These are phyloP conservation scores for Rhizopogon sp. DNA, from an alignment of 768 basidiomycete genomes.

Conservation along the genomic window DNA sequence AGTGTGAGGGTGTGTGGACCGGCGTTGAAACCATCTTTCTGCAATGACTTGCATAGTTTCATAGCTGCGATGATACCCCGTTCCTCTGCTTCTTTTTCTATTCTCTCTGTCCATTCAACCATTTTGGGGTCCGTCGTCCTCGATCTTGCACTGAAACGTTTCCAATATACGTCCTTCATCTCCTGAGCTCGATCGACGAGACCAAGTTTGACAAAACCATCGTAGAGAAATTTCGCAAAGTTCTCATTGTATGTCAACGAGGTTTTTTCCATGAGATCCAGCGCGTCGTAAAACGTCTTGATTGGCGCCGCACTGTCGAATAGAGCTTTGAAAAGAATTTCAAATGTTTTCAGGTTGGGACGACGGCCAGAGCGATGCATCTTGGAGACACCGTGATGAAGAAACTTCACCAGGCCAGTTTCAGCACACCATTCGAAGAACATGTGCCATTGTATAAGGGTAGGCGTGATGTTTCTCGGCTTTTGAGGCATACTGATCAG, in stretches of 20 bases:
- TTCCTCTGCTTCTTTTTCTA: constrained; percentile 26
- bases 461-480: constrained; percentile 41
- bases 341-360: constrained; percentile 43
- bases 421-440: constrained; percentile 40
- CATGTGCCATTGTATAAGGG: constrained; percentile 49
- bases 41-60: constrained; percentile 27
- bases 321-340: constrained; percentile 42
- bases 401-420: constrained; percentile 18
- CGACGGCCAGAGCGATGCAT: constrained; percentile 35
- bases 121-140: constrained; percentile 21
- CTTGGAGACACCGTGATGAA: constrained; percentile 27
- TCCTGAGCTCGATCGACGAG: constrained; percentile 30
- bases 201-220: constrained; percentile 38
- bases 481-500: constrained; percentile 48
- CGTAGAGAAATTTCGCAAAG: constrained; percentile 35
- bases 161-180: constrained; percentile 34
- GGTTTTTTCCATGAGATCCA: constrained; percentile 42
- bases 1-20: constrained; percentile 30
- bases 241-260: constrained; percentile 39
- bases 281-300: constrained; percentile 33
- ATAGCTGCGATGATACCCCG: constrained; percentile 31
- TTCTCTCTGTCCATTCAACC: constrained; percentile 24
- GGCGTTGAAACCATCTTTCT: constrained; percentile 28
- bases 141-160: constrained; percentile 24
- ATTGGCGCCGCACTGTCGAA: constrained; percentile 27